Percentiles rank a stretch among this genome's conserved stretches.
Evolutionary conservation across 2,329 filamentous ascomycete genomes (phyloP).

Genomic region (Aspergillus sp.): DNA sequence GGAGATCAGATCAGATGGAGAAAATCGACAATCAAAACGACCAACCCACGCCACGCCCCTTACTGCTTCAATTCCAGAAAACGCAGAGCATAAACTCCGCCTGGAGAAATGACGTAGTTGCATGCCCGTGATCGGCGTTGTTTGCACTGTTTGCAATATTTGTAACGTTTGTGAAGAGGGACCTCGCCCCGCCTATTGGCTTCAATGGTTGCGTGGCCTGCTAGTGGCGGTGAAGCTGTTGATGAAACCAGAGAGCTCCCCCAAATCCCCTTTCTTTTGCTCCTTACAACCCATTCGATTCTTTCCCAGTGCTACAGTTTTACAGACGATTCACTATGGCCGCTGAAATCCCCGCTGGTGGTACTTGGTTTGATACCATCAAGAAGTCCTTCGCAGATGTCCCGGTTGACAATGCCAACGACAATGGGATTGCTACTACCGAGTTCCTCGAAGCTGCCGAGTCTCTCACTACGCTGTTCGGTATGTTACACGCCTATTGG

Average conservation of each 20-base stretch:
- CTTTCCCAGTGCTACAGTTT: constrained; percentile 3
- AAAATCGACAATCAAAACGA: not conserved
- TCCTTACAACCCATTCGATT: constrained; percentile 6
- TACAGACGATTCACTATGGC: constrained; percentile 29
- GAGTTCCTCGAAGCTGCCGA: constrained; percentile 92
- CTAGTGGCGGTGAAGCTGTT: constrained; percentile 28
- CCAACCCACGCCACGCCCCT: not conserved
- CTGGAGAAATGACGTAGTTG: constrained; percentile 33
- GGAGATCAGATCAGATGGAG: not conserved
- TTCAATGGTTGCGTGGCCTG: constrained; percentile 31
- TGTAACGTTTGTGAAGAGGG: constrained; percentile 13
- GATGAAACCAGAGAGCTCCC: constrained; percentile 15
- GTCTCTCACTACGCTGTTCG: constrained; percentile 82
- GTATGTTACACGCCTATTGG: constrained; percentile 46
- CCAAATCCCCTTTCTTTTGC: constrained; percentile 8
- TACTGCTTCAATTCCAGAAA: not conserved
- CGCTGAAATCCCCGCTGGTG: constrained; percentile 19
- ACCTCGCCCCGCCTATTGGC: constrained; percentile 20
- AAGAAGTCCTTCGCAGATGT: constrained; percentile 83
- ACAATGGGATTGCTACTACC: constrained; percentile 74
- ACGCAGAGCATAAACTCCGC: not conserved
- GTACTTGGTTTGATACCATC: constrained; percentile 81
- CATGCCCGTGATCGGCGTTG: constrained; percentile 5
- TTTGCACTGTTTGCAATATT: constrained; percentile 20
- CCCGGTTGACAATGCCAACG: constrained; percentile 69